Conservation (phyloP, 257 asterid species). For the Solanum lycopersicoides region DNA sequence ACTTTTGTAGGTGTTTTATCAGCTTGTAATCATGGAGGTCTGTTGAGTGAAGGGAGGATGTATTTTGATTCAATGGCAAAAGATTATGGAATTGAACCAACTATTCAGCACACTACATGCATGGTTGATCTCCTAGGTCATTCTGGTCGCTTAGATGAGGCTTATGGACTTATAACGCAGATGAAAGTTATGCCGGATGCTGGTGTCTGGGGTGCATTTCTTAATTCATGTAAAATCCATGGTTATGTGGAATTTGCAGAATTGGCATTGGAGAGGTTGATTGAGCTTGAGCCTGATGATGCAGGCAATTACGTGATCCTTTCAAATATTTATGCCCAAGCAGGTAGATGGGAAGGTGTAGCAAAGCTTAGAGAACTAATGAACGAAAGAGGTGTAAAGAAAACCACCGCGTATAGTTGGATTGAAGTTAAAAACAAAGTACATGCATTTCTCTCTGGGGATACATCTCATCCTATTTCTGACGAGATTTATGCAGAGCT, state of each 20-base stretch:
- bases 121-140: slow-evolving; percentile 62
- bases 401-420: slow-evolving; percentile 53
- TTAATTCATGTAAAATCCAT: slow-evolving; percentile 49
- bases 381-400: slow-evolving; percentile 35
- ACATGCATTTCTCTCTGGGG: slow-evolving; percentile 53
- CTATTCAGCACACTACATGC: slow-evolving; percentile 51
- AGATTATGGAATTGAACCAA: slow-evolving; percentile 36
- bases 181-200: slow-evolving; percentile 43
- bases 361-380: slow-evolving; percentile 37
- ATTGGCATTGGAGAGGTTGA: slow-evolving; percentile 35
- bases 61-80: slow-evolving; percentile 30
- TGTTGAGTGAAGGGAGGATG: slow-evolving; percentile 33
- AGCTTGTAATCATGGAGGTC: slow-evolving; percentile 54
- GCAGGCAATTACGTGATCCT: slow-evolving; percentile 51
- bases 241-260: slow-evolving; percentile 47
- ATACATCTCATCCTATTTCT: slow-evolving; percentile 44
- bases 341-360: slow-evolving; percentile 59
- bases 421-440: slow-evolving; percentile 38
- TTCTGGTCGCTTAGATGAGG: slow-evolving; percentile 31
- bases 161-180: slow-evolving; percentile 28
- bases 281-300: slow-evolving; percentile 42
- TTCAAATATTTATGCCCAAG: slow-evolving; percentile 55
- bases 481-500: slow-evolving; percentile 38
- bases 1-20: slow-evolving; percentile 55
- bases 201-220: slow-evolving; percentile 68